A percentile compares a stretch with the other conserved stretches of the same genome.
These are phyloP conservation scores for Calonectria fujianensis DNA, from an alignment of 2,329 filamentous ascomycete genomes.

Conservation along the genomic window DNA sequence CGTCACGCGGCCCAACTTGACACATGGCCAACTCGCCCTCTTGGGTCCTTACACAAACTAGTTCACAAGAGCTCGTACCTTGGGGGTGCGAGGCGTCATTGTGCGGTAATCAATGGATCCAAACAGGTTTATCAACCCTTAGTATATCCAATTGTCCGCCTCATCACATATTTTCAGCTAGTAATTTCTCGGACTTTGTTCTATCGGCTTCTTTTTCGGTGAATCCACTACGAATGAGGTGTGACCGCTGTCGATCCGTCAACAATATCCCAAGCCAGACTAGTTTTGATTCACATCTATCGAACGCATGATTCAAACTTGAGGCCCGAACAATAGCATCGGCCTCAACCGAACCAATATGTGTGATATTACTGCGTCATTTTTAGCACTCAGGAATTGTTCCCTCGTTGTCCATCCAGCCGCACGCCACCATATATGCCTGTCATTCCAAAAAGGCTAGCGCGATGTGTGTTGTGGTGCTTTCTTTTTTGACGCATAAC, in stretches of 20 bases:
- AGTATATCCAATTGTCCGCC: background rate
- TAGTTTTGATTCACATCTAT: background rate
- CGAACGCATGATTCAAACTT: background rate
- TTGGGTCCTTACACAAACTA: background rate
- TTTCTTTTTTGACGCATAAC: background rate
- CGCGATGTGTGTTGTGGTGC: background rate
- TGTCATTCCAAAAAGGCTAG: background rate
- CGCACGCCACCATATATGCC: background rate
- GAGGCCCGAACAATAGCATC: background rate
- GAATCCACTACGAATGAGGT: background rate
- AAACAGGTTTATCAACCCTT: background rate
- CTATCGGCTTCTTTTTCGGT: background rate
- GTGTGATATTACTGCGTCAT: background rate
- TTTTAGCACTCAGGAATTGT: background rate
- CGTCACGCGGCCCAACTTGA: background rate
- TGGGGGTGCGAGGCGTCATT: background rate
- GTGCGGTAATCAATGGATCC: background rate
- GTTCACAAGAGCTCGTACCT: background rate
- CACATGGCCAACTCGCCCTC: background rate
- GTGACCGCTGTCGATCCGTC: background rate
- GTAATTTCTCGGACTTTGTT: background rate
- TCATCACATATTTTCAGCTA: background rate
- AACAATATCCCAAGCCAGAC: background rate
- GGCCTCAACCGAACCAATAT: background rate
- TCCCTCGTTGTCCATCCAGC: background rate